Conservation (phyloP, 176 grass and related monocot species). For the Bothriochloa decipiens region DNA sequence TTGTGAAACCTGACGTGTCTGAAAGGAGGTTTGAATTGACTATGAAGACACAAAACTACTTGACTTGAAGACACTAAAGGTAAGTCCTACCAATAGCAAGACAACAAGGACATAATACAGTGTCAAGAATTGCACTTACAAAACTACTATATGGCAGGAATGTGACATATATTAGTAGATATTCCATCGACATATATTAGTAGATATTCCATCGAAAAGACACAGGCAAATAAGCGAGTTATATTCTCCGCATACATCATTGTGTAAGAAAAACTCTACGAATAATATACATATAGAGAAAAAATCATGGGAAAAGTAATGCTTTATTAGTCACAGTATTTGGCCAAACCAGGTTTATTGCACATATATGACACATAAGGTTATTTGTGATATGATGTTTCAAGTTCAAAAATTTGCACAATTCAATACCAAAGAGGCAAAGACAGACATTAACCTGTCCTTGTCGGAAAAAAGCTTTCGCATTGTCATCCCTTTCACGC, state of each 20-base stretch:
- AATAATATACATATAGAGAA: not conserved
- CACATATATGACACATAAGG: slow-evolving; percentile 10
- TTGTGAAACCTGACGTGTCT: slow-evolving; percentile 29
- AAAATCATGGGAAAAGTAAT: not conserved
- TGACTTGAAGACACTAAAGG: not conserved
- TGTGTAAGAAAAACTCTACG: not conserved
- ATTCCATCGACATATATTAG: not conserved
- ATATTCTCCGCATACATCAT: not conserved
- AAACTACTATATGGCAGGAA: slow-evolving; percentile 14
- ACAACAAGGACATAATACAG: not conserved
- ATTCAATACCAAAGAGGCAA: not conserved
- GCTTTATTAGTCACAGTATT: not conserved
- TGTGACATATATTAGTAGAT: not conserved
- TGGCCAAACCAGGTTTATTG: slow-evolving; percentile 9
- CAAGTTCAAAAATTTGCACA: not conserved
- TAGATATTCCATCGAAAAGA: not conserved
- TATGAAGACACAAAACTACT: not conserved
- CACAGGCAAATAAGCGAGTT: not conserved
- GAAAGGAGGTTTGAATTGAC: not conserved
- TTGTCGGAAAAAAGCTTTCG: slow-evolving; percentile 94
- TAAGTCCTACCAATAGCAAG: slow-evolving; percentile 17
- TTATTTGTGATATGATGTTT: not conserved
- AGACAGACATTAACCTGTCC: slow-evolving; percentile 62
- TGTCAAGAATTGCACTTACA: slow-evolving; percentile 3
- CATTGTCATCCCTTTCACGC: slow-evolving; percentile 84